Conservation (phyloP, 371 early-diverging fungal species). For the Actinomortierella ambigua region DNA sequence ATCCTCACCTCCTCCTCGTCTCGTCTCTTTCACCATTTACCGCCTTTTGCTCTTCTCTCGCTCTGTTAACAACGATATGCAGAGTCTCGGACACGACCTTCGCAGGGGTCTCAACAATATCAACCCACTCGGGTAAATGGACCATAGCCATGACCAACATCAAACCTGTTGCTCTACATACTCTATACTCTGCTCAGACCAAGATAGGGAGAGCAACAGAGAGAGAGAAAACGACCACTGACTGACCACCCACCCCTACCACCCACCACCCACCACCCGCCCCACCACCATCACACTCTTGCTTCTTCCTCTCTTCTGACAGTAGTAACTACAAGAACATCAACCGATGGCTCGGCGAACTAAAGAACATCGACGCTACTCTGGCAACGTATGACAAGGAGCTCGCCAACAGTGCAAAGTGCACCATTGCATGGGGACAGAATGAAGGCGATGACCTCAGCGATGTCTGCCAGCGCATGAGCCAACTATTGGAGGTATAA, state of each 20-base stretch:
- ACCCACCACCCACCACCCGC: too few species aligned
- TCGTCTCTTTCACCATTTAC: neutral
- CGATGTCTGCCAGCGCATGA: conserved; percentile 43
- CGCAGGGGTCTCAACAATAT: conserved; percentile 39
- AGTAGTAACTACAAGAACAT: conserved; percentile 41
- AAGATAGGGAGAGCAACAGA: too few species aligned
- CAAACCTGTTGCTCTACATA: too few species aligned
- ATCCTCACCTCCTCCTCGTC: neutral
- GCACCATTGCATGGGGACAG: conserved; percentile 31
- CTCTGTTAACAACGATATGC: conserved; percentile 20
- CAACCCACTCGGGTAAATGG: conserved; percentile 33
- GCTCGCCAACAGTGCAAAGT: conserved; percentile 28
- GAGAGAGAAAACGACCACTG: too few species aligned
- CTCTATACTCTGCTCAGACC: too few species aligned
- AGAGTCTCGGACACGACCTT: conserved; percentile 44
- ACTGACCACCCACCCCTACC: too few species aligned
- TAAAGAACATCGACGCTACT: conserved; percentile 41
- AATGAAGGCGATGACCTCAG: conserved; percentile 39
- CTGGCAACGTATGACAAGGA: conserved; percentile 41
- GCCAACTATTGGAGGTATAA: conserved; percentile 43
- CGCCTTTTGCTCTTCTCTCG: neutral
- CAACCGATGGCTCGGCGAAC: conserved; percentile 44
- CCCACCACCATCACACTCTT: neutral
- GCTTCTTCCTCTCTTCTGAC: neutral
- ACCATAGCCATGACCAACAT: too few species aligned